Conservation (phyloP, 169 alveolate species). For the Eimeria sp. region DNA sequence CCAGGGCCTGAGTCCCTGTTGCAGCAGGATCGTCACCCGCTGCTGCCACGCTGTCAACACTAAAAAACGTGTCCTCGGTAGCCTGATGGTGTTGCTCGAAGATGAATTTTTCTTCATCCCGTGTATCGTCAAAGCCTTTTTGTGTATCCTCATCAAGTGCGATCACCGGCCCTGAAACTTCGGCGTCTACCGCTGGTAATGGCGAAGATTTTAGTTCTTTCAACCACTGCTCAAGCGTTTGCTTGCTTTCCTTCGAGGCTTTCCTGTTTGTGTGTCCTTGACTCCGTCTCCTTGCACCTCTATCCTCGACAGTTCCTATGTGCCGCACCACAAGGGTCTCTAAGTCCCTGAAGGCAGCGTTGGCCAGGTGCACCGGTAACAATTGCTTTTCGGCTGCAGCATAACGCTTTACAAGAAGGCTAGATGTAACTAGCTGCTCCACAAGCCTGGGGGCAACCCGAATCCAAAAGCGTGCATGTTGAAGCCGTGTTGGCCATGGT, state of each 20-base stretch:
- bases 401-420: constrained; percentile 33
- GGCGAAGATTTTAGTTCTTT: neutral
- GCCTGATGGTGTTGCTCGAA: constrained; percentile 34
- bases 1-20: constrained; percentile 15
- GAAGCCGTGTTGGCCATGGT: constrained; percentile 50
- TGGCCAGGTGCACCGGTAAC: constrained; percentile 61
- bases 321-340: constrained; percentile 64
- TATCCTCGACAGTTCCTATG: constrained; percentile 42
- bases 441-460: constrained; percentile 61
- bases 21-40: constrained; percentile 70
- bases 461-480: constrained; percentile 72
- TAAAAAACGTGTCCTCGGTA: neutral
- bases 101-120: constrained; percentile 9
- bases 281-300: constrained; percentile 23
- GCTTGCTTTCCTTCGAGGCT: neutral
- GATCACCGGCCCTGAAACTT: neutral
- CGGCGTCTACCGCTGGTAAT: neutral
- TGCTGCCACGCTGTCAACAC: constrained; percentile 32
- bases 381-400: constrained; percentile 29
- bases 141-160: neutral
- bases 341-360: constrained; percentile 37
- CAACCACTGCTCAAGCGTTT: constrained; percentile 26
- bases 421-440: constrained; percentile 48
- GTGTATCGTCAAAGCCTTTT: neutral
- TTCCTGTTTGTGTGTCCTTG: neutral